A percentile compares a stretch with the other conserved stretches of the same genome.
Conservation (phyloP, 176 grass and related monocot species). For the maize (Zea mays) region DNA sequence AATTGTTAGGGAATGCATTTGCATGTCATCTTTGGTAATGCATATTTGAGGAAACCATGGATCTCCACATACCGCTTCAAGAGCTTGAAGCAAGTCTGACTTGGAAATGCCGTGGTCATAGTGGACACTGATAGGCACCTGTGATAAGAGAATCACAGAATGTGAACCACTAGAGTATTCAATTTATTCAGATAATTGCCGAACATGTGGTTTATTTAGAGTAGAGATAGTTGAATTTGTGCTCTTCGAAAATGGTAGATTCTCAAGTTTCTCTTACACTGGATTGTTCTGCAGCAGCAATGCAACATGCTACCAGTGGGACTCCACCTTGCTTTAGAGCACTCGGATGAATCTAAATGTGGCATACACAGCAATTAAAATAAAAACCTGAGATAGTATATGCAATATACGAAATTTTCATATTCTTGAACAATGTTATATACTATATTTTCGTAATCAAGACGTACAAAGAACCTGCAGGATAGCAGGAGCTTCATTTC, state of each 20-base stretch:
- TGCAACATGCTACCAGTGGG: slow-evolving; percentile 76
- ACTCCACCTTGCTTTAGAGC: slow-evolving; percentile 84
- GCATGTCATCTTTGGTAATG: slow-evolving; percentile 20
- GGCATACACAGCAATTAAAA: slow-evolving; percentile 30
- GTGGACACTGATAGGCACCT: slow-evolving; percentile 90
- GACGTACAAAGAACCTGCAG: background rate
- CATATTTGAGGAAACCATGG: slow-evolving; percentile 16
- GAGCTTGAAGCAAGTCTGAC: slow-evolving; percentile 75
- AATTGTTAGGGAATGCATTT: slow-evolving; percentile 11
- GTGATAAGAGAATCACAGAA: slow-evolving; percentile 38
- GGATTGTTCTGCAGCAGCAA: slow-evolving; percentile 79
- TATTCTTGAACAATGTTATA: background rate
- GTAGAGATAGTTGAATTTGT: background rate
- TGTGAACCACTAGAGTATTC: slow-evolving; percentile 19
- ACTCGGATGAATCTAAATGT: slow-evolving; percentile 85
- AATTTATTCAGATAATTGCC: background rate
- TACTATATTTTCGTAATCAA: background rate
- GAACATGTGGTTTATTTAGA: slow-evolving; percentile 19
- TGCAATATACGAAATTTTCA: background rate
- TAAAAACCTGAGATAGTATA: slow-evolving; percentile 4
- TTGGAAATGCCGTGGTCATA: slow-evolving; percentile 88
- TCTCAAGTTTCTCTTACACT: slow-evolving; percentile 53
- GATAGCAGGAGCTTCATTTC: background rate
- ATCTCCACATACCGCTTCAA: slow-evolving; percentile 70
- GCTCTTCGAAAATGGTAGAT: slow-evolving; percentile 10